Evolutionary conservation across 345 rosid species (phyloP), one percentile per base, ranked within the genome.

Genomic region (Salix exigua): DNA sequence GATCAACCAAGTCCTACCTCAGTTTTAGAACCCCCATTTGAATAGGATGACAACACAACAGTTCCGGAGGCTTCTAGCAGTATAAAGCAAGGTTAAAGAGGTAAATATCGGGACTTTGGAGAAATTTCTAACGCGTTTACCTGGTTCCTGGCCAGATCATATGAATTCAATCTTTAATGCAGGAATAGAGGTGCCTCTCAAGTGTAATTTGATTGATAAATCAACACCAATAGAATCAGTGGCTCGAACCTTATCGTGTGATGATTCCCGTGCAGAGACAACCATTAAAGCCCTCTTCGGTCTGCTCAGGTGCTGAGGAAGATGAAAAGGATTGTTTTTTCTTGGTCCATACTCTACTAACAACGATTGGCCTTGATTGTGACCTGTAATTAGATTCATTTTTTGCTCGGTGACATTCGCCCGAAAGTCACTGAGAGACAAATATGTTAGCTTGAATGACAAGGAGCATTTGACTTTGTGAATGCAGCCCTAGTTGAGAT

Each of bases 1-100:
- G 97, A 92, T 85, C 99, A 94, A 79, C 98, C 94, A 40, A 96
- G 98, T 81, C 99, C 97, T 62, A 88, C 90, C 50, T 94, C 99
- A 6, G 97, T 91, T 86, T 82, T 96, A 81, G 91, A 94, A 37
- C 87, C 83, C 10, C 85, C 83, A 60, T 96, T 94, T 37, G 89
- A 89, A 64, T 96, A 93, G 81, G 92, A 92, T 83, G 87, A 86
- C 80, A 83, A 64, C 71, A 25, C 73, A 76, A 77, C 73, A 76
- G 76, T 72, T 74, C 76, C 81, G 31, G 92, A 85, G 80, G 82
- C 73, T 55, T 85, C 83, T 70, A 82, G 83, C 51, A 73, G 67
- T 77, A 42, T 81, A 42, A 91, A 87, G 82, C 83, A 75, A 68
- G 81, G 70, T 38, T 65, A 67, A 37, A 78, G 26, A 37, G 97